phyloP scores from a whole-genome alignment of 169 alveolate species.

The Babesia bovis region DNA sequence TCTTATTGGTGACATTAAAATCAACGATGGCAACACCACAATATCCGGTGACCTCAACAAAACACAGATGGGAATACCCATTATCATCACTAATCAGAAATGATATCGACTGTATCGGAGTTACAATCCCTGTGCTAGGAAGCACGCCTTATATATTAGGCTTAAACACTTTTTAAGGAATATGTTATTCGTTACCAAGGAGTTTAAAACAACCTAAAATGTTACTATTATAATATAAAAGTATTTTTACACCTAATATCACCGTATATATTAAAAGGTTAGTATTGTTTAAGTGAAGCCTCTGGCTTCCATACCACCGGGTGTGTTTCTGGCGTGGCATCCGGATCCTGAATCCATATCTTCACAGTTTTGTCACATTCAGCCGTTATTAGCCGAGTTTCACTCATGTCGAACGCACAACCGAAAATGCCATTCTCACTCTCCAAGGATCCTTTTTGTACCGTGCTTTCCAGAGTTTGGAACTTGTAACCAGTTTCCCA shows the following conservation, averaged over 20 bases:
- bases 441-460: conserved; percentile 96
- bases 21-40: neutral
- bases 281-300: conserved; percentile 61
- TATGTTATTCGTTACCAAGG: too few relatives aligned
- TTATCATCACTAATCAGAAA: neutral
- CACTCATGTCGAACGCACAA: conserved; percentile 92
- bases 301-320: conserved; percentile 77
- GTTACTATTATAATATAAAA: too few relatives aligned
- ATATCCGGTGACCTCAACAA: neutral
- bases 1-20: neutral
- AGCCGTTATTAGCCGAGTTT: conserved; percentile 93
- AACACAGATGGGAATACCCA: neutral
- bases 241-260: neutral
- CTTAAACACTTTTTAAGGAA: too few relatives aligned
- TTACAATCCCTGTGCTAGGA: too few relatives aligned
- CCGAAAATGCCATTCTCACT: conserved; percentile 95
- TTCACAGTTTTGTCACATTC: conserved; percentile 98
- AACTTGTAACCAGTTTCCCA: conserved; percentile 95
- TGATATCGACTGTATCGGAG: too few relatives aligned
- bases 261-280: neutral
- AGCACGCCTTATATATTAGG: too few relatives aligned
- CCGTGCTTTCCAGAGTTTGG: conserved; percentile 85
- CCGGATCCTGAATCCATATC: conserved; percentile 81
- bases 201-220: too few relatives aligned
- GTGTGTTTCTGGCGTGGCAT: conserved; percentile 76